These are phyloP conservation scores for Vigna unguiculata DNA, from an alignment of 306 rosid genomes.

Conservation along the genomic window DNA sequence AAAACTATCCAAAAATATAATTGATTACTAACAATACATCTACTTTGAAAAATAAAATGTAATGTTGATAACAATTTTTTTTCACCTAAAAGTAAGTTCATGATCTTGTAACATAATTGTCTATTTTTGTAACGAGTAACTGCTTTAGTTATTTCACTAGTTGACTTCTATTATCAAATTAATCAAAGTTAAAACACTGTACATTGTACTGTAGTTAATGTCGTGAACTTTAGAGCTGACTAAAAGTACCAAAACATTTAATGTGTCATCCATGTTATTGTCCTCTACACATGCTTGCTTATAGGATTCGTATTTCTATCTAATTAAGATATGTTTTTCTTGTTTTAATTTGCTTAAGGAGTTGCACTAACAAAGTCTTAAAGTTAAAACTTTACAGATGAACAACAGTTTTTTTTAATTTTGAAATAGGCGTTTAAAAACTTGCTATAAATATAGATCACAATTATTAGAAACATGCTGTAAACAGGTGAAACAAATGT, in stretches of 20 bases:
- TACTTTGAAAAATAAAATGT: not conserved
- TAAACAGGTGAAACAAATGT: constrained; percentile 1
- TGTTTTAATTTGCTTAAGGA: too few species aligned
- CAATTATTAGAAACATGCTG: not conserved
- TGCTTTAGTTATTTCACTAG: not conserved
- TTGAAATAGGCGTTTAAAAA: too few species aligned
- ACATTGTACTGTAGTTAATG: not conserved
- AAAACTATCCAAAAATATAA: not conserved
- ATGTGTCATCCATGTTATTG: not conserved
- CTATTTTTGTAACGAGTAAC: not conserved
- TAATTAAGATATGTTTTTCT: too few species aligned
- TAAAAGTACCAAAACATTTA: not conserved
- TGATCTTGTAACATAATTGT: not conserved
- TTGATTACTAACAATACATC: not conserved
- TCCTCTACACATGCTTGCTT: too few species aligned
- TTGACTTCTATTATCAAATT: not conserved
- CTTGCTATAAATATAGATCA: not conserved
- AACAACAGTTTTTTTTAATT: not conserved
- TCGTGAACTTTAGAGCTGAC: not conserved
- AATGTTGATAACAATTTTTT: not conserved
- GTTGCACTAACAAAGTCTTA: too few species aligned
- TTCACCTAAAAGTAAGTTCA: not conserved
- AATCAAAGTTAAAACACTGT: not conserved
- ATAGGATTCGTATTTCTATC: too few species aligned
- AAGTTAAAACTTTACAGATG: not conserved